phyloP scores from a whole-genome alignment of 2,329 filamentous ascomycete species.

The Ophiostoma angusticollis region DNA sequence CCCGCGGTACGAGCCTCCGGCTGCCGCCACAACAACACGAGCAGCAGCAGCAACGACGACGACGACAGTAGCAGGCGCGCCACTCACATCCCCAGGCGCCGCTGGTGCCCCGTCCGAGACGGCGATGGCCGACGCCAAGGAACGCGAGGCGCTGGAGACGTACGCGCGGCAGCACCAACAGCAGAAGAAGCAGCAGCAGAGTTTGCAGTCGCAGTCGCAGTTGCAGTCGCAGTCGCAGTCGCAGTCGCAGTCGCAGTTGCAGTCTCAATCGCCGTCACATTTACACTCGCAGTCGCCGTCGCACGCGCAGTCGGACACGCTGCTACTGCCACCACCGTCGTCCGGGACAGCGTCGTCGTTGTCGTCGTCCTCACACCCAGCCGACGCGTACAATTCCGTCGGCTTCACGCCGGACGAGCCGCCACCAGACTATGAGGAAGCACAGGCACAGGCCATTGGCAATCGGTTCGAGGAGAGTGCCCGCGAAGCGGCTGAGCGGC shows the following conservation, averaged over 20 bases:
- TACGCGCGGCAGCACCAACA: constrained; percentile 16
- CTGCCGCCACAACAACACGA: constrained; percentile 15
- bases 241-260: no score
- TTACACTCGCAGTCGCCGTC: no score
- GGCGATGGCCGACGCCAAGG: constrained; percentile 4
- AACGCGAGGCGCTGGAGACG: constrained; percentile 3
- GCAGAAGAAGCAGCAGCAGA: no score
- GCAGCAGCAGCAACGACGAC: not conserved
- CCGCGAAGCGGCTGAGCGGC: constrained; percentile 57
- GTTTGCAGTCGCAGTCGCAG: no score
- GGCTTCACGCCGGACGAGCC: constrained; percentile 58
- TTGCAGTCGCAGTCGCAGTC: no score
- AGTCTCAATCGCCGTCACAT: no score
- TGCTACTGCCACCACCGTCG: no score
- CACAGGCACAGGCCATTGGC: constrained; percentile 56
- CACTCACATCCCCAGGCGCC: not conserved
- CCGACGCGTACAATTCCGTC: no score
- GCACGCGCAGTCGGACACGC: no score
- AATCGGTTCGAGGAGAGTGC: constrained; percentile 55
- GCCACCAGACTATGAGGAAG: constrained; percentile 84
- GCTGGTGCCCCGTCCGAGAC: not conserved
- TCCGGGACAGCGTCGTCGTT: no score
- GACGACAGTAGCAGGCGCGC: not conserved
- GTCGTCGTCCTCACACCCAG: no score
- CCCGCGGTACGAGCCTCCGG: constrained; percentile 63